A percentile compares a stretch with the other conserved stretches of the same genome.
Conservation (phyloP, 2,329 filamentous ascomycete genomes). For the Colletotrichum zoysiae region DNA sequence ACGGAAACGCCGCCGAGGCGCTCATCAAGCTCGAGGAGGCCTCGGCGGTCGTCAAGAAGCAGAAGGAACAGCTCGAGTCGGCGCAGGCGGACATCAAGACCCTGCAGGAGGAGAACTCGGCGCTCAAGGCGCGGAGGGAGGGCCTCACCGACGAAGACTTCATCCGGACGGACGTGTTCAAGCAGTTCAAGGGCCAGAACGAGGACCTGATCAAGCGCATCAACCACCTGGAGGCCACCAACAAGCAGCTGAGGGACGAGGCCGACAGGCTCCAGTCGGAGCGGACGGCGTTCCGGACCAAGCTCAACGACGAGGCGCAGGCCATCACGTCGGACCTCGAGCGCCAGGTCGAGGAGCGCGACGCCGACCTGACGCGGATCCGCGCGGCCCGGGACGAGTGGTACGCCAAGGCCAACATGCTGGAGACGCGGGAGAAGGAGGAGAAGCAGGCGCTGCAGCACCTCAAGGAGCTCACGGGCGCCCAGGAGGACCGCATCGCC, state of each 20-base stretch:
- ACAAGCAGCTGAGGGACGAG: constrained; percentile 86
- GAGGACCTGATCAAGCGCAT: constrained; percentile 93
- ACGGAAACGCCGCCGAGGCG: constrained; percentile 72
- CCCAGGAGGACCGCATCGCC: constrained; percentile 83
- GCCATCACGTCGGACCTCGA: constrained; percentile 81
- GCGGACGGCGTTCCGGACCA: constrained; percentile 82
- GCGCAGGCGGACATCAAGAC: constrained; percentile 81
- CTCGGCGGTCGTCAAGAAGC: constrained; percentile 80
- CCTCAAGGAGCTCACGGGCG: constrained; percentile 82
- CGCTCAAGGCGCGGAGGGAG: constrained; percentile 75
- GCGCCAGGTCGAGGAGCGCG: constrained; percentile 81
- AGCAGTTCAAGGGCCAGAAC: constrained; percentile 87
- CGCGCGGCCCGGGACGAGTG: constrained; percentile 88
- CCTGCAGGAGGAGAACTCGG: constrained; percentile 82
- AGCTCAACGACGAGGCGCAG: constrained; percentile 85
- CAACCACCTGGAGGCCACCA: constrained; percentile 91
- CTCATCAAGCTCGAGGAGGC: constrained; percentile 84
- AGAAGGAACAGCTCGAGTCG: constrained; percentile 88
- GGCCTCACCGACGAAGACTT: constrained; percentile 92
- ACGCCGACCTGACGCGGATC: constrained; percentile 88
- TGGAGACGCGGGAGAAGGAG: constrained; percentile 84
- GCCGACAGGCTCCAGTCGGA: constrained; percentile 88
- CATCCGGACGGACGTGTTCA: constrained; percentile 92
- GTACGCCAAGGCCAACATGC: constrained; percentile 81
- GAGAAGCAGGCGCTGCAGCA: constrained; percentile 77